Evolutionary conservation across 2,329 filamentous ascomycete species (phyloP).

Genomic region (Cercospora zeina): DNA sequence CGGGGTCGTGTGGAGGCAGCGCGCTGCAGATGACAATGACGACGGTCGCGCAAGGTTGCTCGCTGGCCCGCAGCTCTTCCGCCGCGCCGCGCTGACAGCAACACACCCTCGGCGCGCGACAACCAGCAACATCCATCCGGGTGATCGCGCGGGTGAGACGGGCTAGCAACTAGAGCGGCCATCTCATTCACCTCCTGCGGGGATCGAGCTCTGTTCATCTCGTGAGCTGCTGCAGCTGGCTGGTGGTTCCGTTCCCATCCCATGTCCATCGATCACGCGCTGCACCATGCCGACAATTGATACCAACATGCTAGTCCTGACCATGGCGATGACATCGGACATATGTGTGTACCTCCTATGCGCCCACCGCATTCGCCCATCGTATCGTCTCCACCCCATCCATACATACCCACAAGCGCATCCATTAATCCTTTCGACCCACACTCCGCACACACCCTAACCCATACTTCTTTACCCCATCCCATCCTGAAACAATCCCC

Average conservation of each 20-base stretch:
- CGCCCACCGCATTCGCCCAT: too few species aligned
- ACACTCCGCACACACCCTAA: background rate
- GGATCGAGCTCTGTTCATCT: background rate
- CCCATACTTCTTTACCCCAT: background rate
- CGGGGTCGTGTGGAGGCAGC: too few species aligned
- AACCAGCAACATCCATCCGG: background rate
- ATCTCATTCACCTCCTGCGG: too few species aligned
- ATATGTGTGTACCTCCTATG: too few species aligned
- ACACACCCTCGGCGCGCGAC: too few species aligned
- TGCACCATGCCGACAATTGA: too few species aligned
- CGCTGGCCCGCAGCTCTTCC: background rate
- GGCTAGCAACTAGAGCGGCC: background rate
- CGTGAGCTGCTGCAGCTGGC: constrained; percentile 14
- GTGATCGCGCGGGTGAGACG: background rate
- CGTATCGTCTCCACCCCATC: too few species aligned
- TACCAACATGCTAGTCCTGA: too few species aligned
- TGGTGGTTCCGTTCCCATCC: background rate
- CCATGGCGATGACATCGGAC: too few species aligned
- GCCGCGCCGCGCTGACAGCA: background rate
- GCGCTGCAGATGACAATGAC: background rate
- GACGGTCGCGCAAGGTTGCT: background rate
- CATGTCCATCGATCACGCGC: background rate
- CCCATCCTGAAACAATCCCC: background rate
- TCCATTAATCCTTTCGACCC: background rate
- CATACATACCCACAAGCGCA: too few species aligned